Base-by-base conservation (phyloP, 139 green algal species). In the Bryopsis sp. region DNA sequence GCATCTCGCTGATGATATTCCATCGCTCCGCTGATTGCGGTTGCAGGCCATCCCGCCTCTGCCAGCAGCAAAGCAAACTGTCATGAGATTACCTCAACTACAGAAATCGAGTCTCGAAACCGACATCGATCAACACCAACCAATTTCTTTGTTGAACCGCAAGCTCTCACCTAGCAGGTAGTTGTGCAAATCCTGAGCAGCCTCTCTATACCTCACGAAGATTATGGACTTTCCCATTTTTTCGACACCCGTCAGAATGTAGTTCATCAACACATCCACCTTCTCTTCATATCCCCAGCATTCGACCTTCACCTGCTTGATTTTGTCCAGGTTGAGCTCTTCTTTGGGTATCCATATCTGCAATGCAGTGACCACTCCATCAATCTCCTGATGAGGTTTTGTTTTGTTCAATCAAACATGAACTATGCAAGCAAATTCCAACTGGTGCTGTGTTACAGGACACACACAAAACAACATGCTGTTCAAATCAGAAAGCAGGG, bases 171-270 rank as follows among this genome's bases (percentile, higher is more conserved):
- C 31, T 48, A 6, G 6, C 4, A 69, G 37, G 22, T 4, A 3
- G 31, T 57, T 8, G 37, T 69, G 62, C 8, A 69, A 19, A 5
- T 15, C 24, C 11, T 36, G 62, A 0, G 83, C 86, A n/a, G 76
- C 85, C 4, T 89, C 73, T 1, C 85, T 67, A 0, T 77, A 91
- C 24, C 86, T 75, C 60, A 96, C 90, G 76, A 99, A 99, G 70
- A 98, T 97, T 75, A 99, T 98, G 33, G 90, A 96, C 78, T 98
- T 92, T 0, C 94, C 94, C 58, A 98, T 82, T 60, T 91, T 92
- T 70, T 98, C 89, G 68, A 85, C 93, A 74, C 91, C 84, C 39
- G 84, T 81, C 72, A 95, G 93, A 68, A 95, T 91, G 81, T 90
- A 90, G 61, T 98, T 84, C 65, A 4, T 34, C 5, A 69, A 8